These are phyloP conservation scores for Sergeia podlipaevii DNA, from an alignment of 208 protist species.

Conservation along the genomic window DNA sequence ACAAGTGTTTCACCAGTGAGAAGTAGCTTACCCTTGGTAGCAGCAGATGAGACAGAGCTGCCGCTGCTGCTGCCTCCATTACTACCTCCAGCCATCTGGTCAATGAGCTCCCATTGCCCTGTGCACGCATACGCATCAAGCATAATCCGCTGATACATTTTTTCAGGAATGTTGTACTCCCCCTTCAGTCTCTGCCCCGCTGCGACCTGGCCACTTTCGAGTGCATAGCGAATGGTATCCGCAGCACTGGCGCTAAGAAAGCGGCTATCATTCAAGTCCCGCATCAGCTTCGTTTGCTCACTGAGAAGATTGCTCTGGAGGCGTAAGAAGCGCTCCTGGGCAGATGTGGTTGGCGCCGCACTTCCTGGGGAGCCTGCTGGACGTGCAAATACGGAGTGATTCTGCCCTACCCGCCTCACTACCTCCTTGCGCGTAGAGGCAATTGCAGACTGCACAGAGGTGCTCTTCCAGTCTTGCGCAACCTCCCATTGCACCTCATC, in stretches of 20 bases:
- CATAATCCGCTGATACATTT: conserved; percentile 69
- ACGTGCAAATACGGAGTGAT: conserved; percentile 16
- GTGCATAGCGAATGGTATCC: conserved; percentile 49
- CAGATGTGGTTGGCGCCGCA: neutral
- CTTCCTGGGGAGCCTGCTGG: neutral
- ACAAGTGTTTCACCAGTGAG: conserved; percentile 54
- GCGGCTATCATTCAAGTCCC: conserved; percentile 58
- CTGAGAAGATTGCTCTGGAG: conserved; percentile 11
- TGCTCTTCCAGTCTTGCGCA: conserved; percentile 49
- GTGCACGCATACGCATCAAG: conserved; percentile 53
- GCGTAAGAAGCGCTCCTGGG: conserved; percentile 8
- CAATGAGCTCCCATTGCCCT: conserved; percentile 68
- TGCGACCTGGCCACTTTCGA: conserved; percentile 52
- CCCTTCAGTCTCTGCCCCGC: conserved; percentile 46
- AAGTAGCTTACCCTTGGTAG: conserved; percentile 38
- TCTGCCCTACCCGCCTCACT: conserved; percentile 15
- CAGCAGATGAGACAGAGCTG: too few relatives aligned
- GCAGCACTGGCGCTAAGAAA: conserved; percentile 64
- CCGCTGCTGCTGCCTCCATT: neutral
- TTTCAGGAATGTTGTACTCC: conserved; percentile 65
- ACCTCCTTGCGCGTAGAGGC: conserved; percentile 13
- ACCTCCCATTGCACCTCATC: conserved; percentile 47
- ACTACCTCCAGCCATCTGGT: conserved; percentile 41
- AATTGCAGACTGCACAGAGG: conserved; percentile 33
- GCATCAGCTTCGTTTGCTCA: conserved; percentile 63